A percentile compares a stretch with the other conserved stretches of the same genome.
Evolutionary conservation across 129 eudicot genomes (phyloP).

Genomic region (Saposhnikovia divaricata): DNA sequence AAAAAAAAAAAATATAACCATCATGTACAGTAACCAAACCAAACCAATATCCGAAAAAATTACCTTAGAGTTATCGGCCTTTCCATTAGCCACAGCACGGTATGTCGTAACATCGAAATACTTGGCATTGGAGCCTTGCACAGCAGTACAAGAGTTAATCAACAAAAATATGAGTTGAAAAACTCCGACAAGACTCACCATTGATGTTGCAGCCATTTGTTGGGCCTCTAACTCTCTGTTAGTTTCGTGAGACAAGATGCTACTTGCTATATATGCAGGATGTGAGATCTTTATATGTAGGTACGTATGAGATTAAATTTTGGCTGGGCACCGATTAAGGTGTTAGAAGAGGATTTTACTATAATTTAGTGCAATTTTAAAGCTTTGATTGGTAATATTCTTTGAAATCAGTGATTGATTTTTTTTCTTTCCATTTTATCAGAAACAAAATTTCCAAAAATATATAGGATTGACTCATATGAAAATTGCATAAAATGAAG

Average conservation of each 20-base stretch:
- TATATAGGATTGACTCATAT: no score
- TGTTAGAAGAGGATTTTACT: no score
- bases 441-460: no score
- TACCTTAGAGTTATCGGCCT: constrained; percentile 7
- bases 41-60: background rate
- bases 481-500: no score
- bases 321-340: background rate
- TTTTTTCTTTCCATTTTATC: no score
- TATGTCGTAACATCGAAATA: background rate
- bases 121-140: background rate
- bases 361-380: no score
- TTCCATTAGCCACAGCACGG: constrained; percentile 11
- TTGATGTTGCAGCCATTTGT: background rate
- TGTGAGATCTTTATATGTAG: no score
- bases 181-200: background rate
- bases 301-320: no score
- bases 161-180: background rate
- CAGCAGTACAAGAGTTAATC: background rate
- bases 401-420: no score
- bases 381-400: no score
- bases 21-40: background rate
- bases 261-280: no score
- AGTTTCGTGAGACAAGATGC: no score
- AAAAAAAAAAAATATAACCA: background rate
- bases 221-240: background rate